A percentile compares a stretch with the other conserved stretches of the same genome.
Conservation (phyloP, 75 land plant genomes). For the Adiantum capillusveneris region DNA sequence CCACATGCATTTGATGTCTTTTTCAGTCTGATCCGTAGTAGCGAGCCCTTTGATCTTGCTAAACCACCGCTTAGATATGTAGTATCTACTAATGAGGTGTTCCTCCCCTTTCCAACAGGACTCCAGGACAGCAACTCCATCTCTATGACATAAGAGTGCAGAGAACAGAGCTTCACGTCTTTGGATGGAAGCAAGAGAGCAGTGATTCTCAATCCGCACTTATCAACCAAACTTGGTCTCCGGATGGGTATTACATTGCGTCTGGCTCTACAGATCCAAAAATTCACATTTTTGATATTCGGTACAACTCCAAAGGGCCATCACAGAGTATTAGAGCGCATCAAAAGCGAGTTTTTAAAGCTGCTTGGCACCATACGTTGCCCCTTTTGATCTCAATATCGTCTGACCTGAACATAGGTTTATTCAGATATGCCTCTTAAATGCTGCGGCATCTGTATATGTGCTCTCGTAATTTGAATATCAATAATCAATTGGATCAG, state of each 20-base stretch:
- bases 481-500: too few relatives aligned
- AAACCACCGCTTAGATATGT: too few relatives aligned
- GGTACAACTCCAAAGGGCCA: conserved; percentile 31
- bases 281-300: conserved; percentile 41
- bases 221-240: conserved; percentile 39
- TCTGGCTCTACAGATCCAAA: conserved; percentile 40
- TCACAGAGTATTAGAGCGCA: conserved; percentile 29
- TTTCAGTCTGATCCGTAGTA: too few relatives aligned
- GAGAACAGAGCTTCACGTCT: conserved; percentile 24
- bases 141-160: conserved; percentile 29
- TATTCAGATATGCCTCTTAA: conserved; percentile 20
- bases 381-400: conserved; percentile 37
- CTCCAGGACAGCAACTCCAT: conserved; percentile 27
- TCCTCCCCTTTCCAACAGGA: too few relatives aligned
- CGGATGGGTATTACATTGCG: conserved; percentile 35
- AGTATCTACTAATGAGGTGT: too few relatives aligned
- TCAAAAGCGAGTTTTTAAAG: conserved; percentile 40
- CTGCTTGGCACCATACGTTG: conserved; percentile 33
- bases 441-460: too few relatives aligned
- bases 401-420: conserved; percentile 34
- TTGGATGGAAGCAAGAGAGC: conserved; percentile 42
- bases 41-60: too few relatives aligned
- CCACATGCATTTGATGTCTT: too few relatives aligned
- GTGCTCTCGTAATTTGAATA: too few relatives aligned
- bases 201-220: conserved; percentile 44